Evolutionary conservation across 306 rosid genomes (phyloP), one percentile per base, ranked within the genome.

Genomic region (Trifolium dubium): DNA sequence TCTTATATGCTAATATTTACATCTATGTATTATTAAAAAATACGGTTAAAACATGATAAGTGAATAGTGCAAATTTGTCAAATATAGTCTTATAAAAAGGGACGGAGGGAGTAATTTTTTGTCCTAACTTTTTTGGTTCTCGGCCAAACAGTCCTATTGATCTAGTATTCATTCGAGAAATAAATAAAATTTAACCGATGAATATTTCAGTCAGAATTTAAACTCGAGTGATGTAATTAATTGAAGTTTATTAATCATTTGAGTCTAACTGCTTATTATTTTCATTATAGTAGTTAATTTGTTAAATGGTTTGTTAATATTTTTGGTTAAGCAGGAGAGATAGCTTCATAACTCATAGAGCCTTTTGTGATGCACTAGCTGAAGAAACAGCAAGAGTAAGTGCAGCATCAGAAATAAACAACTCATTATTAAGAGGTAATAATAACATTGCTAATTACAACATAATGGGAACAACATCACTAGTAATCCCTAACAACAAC

Each of bases 331-430:
- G 86, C 89, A 92, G 98, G 89, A 82, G 96, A 77, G 98, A 92
- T 35, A 92, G 96, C 84, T 92, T 92, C 88, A 92, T 92, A 50
- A 90, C 96, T 37, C 98, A 92, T 71, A 85, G 98, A 64, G 96
- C 96, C 23, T 92, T 92, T 70, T 92, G 98, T 63, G 98, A 92
- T 55, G 98, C 96, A 46, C 88, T 92, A 34, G 98, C 98, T 13
- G 98, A 92, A 88, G 98, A 92, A 84, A 87, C 98, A 63, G 98
- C 98, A 0, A 83, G 94, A 73, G 79, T 90, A 68, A 92, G 86
- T 64, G 96, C 92, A 77, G 83, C 76, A 18, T 71, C 92, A 63
- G 84, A 58, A 86, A 80, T 85, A 50, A 85, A 34, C 86, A 56
- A 29, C 35, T 56, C 63, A 56, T 64, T 82, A 5, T 62, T 76